These are phyloP conservation scores for Bertia moriformis DNA, from an alignment of 2,329 filamentous ascomycete genomes.

Conservation along the genomic window DNA sequence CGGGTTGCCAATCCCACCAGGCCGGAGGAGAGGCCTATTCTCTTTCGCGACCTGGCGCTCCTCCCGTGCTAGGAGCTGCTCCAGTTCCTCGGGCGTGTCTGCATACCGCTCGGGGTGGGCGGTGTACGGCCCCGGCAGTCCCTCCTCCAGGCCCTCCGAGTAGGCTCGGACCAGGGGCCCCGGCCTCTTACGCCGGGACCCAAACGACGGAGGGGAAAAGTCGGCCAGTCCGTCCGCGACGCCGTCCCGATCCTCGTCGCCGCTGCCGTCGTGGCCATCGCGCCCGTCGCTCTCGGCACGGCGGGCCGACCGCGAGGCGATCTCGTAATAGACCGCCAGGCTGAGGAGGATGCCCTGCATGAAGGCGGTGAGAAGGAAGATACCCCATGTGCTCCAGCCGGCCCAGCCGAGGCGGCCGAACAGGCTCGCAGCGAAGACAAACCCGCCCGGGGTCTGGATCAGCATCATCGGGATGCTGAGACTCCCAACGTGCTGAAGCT, in stretches of 20 bases:
- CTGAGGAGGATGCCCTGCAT: constrained; percentile 70
- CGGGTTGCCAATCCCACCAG: constrained; percentile 32
- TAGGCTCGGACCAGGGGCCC: constrained; percentile 19
- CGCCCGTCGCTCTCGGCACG: constrained; percentile 4
- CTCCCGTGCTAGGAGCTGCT: constrained; percentile 32
- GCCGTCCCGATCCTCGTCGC: constrained; percentile 14
- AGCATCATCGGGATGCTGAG: constrained; percentile 96
- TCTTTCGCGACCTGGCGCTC: constrained; percentile 33
- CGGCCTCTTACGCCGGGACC: constrained; percentile 23
- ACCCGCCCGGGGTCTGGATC: constrained; percentile 86
- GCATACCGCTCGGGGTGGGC: constrained; percentile 36
- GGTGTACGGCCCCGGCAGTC: constrained; percentile 32
- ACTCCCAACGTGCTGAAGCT: constrained; percentile 72
- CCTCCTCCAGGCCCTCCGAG: constrained; percentile 30
- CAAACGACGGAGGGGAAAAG: constrained; percentile 11
- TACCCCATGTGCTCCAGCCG: constrained; percentile 92
- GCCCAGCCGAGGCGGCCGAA: constrained; percentile 63
- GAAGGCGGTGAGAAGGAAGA: constrained; percentile 72
- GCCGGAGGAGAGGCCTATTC: constrained; percentile 31
- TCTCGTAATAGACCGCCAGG: constrained; percentile 69
- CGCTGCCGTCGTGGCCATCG: constrained; percentile 9
- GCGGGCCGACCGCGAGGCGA: constrained; percentile 22
- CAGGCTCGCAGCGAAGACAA: constrained; percentile 77
- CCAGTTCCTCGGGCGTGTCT: constrained; percentile 32
- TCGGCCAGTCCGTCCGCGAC: constrained; percentile 5